Evolutionary conservation across 75 land plant species (phyloP).

Genomic region (Adiantum capillusveneris): DNA sequence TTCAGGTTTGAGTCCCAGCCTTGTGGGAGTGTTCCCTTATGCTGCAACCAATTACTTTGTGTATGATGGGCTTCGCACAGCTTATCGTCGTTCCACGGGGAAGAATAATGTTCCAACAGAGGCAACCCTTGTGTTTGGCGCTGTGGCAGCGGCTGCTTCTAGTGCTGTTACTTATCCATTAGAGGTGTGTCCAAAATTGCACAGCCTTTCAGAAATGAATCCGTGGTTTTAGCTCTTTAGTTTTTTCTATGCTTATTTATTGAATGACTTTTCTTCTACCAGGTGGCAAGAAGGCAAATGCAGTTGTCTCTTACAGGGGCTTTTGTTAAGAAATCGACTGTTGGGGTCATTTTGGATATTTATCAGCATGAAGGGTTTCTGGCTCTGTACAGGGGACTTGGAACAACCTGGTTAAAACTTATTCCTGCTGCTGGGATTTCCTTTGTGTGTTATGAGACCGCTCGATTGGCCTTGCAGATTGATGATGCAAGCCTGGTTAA

Average conservation of each 20-base stretch:
- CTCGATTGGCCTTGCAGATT: background rate
- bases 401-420: constrained; percentile 32
- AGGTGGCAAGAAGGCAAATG: constrained; percentile 35
- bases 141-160: constrained; percentile 24
- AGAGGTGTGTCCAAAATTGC: constrained; percentile 10
- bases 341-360: constrained; percentile 19
- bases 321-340: background rate
- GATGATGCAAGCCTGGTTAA: constrained; percentile 4
- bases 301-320: constrained; percentile 10
- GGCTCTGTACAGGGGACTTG: constrained; percentile 29
- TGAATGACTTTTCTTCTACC: background rate
- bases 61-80: constrained; percentile 25
- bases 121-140: constrained; percentile 23
- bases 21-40: constrained; percentile 32
- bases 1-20: constrained; percentile 24
- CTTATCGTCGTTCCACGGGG: constrained; percentile 13
- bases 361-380: constrained; percentile 18
- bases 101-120: constrained; percentile 12
- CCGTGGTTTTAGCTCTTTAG: no score
- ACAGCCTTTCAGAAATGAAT: background rate
- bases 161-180: constrained; percentile 32
- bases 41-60: constrained; percentile 30
- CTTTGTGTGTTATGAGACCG: constrained; percentile 40
- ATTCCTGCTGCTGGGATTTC: constrained; percentile 36
- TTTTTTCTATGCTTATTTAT: no score